Base-by-base conservation (phyloP, 805 yeast species). In the Saccharomycopsis synnaedendra region DNA sequence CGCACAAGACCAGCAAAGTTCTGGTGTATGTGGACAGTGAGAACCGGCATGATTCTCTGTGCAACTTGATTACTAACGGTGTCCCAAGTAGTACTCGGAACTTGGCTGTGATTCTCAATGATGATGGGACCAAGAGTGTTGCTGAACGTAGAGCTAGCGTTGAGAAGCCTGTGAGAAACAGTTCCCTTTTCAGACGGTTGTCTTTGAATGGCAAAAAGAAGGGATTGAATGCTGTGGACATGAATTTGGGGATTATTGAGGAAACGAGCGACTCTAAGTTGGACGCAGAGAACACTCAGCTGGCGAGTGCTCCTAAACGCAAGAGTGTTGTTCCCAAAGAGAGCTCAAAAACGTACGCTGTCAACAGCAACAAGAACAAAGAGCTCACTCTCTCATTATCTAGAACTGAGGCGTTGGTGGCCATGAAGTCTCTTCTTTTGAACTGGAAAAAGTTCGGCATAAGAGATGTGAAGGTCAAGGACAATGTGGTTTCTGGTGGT, bases 371-470 rank as follows among this genome's bases (percentile, higher is more conserved):
- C 19, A 35, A 45, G 30, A 46, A 49, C 11, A 48, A 43, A 34
- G 54, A 51, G 35, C 38, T 51, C 32, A 35, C 28, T 19, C 42
- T 51, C 37, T 45, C 41, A 6, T 46, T 51, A 31, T 43, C 54
- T 8, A 42, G 40, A 35, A 44, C 32, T 7, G 50, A 51, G 32
- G 27, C 52, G 5, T 11, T 51, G 5, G 40, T 48, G 10, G 54
- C 52, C 10, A 51, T 51, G 39, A 48, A 49, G 33, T 43, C 54
- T 3, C 31, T 51, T 8, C 42, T 51, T 9, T 10, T 36, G 6
- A 51, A 51, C 54, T 63, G 66, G 66, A 51, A 52, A 39, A 56
- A 58, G 43, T 63, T 61, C 46, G 64, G 63, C 7, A 51, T 62
- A 29, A 50, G 56, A 35, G 58, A 59, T 44, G 46, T 51, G 11